Evolutionary conservation across 257 asterid genomes (phyloP), one percentile per base, ranked within the genome.

Genomic region (Jacaranda mimosifolia): DNA sequence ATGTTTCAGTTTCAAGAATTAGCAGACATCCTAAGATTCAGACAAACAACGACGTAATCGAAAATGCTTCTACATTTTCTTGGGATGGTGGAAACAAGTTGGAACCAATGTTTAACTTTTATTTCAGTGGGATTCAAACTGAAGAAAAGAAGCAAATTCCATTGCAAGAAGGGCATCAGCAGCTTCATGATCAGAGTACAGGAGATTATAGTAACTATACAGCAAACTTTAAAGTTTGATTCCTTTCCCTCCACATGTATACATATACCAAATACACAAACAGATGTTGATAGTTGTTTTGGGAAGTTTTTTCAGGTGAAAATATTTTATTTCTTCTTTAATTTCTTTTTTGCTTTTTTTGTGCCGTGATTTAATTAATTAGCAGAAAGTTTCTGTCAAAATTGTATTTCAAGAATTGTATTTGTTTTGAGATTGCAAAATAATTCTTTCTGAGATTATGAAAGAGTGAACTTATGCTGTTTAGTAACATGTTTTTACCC

Each of bases 51-150:
- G 77, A 68, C 39, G 59, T 77, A 40, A 11, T 76, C 69, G 87
- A 73, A 60, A 83, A 82, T 62, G 70, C 17, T 58, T 45, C 72
- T 59, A 57, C 80, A 4, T 80, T 81, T 9, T 79, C 86, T 45
- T 89, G 92, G 94, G 87, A 83, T 51, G 74, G 15, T 46, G 91
- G 83, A 3, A 79, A 78, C 52, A 91, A 88, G 73, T 67, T 83
- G 62, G 91, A 78, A 17, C 73, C 90, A 38, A 10, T 60, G 17
- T 81, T 85, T 73, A 74, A 85, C 55, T 79, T 77, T 42, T 81
- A 83, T 71, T 66, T 82, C 53, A 80, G 63, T 83, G 87, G 82
- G 51, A 74, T 73, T 72, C 66, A 81, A 67, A 49, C 6, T 73
- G 89, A 78, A 63, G 79, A 77, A 38, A 70, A 7, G 76, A 82